Percentiles rank a stretch among this genome's conserved stretches.
Evolutionary conservation across 2,329 filamentous ascomycete species (phyloP).

Genomic region (Penicillium sp.): DNA sequence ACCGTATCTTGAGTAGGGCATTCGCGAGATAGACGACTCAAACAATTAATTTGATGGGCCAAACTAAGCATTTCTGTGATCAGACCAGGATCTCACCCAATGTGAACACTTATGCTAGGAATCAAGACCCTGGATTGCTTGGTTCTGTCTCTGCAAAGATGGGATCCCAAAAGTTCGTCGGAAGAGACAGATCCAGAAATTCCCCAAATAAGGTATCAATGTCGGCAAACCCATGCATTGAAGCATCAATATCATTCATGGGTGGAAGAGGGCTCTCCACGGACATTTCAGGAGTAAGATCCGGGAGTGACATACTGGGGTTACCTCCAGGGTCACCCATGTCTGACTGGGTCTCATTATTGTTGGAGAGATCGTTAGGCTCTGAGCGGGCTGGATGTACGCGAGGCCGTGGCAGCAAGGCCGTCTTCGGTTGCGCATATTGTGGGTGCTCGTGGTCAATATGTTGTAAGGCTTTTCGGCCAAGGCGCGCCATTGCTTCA

Average conservation of each 20-base stretch:
- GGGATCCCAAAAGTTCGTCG: constrained; percentile 39
- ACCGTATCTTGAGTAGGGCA: not conserved
- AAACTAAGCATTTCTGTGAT: not conserved
- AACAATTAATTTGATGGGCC: not conserved
- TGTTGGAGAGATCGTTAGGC: not conserved
- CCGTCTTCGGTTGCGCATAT: not conserved
- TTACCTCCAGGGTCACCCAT: not conserved
- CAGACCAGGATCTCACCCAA: not conserved
- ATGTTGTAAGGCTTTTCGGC: constrained; percentile 38
- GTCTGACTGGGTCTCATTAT: not conserved
- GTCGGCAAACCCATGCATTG: constrained; percentile 31
- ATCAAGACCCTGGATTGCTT: not conserved
- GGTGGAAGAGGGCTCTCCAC: constrained; percentile 43
- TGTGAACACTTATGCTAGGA: not conserved
- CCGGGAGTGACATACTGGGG: not conserved
- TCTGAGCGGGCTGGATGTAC: not conserved
- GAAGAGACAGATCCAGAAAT: constrained; percentile 36
- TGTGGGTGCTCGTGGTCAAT: constrained; percentile 24
- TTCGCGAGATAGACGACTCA: not conserved
- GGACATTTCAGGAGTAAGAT: constrained; percentile 9
- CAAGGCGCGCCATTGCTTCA: constrained; percentile 43
- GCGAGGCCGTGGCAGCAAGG: not conserved
- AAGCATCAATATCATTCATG: constrained; percentile 38
- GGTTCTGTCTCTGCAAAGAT: constrained; percentile 23
- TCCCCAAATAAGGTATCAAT: constrained; percentile 39